These are phyloP conservation scores for Gonium pectorale DNA, from an alignment of 139 green algal species.

Conservation along the genomic window DNA sequence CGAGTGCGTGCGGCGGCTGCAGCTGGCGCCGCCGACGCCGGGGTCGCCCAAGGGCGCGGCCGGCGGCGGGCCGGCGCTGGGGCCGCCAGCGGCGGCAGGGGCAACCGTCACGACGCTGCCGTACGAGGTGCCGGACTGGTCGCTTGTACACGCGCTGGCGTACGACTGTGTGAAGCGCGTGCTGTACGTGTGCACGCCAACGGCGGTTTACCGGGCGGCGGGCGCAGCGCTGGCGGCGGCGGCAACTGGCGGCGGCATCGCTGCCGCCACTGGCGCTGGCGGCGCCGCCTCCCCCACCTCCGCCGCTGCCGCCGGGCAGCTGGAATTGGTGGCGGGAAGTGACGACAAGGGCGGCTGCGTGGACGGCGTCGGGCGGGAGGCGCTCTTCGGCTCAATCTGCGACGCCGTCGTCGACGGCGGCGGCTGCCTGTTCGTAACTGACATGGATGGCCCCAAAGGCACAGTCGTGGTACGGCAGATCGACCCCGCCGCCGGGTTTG, in stretches of 20 bases:
- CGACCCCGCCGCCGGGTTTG: not conserved
- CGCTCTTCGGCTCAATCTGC: conserved; percentile 15
- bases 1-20: not conserved
- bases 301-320: not conserved
- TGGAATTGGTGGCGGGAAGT: not conserved
- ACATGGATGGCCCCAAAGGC: conserved; percentile 15
- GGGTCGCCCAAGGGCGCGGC: too few species aligned
- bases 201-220: not conserved
- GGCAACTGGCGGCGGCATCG: too few species aligned
- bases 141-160: not conserved
- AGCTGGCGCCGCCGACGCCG: not conserved
- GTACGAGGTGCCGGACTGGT: not conserved
- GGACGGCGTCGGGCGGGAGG: not conserved
- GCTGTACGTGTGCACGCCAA: conserved; percentile 15
- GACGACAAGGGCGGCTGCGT: not conserved
- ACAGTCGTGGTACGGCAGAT: not conserved
- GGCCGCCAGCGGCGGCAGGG: not conserved
- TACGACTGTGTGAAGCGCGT: not conserved
- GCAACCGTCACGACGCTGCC: not conserved
- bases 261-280: not conserved
- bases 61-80: not conserved
- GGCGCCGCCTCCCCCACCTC: too few species aligned
- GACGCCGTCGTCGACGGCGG: conserved; percentile 6
- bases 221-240: not conserved
- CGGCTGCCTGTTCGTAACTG: not conserved